Evolutionary conservation across 192 early-diverging fungal genomes (phyloP), one percentile per base, ranked within the genome.

Genomic region (Spinellus fusiger): DNA sequence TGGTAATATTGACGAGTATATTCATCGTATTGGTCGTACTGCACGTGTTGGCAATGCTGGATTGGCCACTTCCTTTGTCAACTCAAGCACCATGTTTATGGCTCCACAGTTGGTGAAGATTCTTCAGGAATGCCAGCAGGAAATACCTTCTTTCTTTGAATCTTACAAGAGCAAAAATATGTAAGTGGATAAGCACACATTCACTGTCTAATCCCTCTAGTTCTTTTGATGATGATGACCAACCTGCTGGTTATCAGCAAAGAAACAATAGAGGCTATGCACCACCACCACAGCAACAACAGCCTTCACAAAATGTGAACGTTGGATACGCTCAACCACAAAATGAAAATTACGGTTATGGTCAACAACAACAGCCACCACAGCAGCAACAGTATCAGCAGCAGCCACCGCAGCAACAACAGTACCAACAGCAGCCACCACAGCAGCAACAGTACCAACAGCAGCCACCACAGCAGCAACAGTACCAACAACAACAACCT

Each of bases 21-120:
- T 98, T 53, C 96, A 98, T 73, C 88, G 96, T 50, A 77, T 98
- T 61, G 96, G 96, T 5, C 87, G 96, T 68, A 98, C 96, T 22
- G 96, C 94, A 27, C 91, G 96, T 60, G 96, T 93, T 16, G 94
- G 93, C 49, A 91, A 90, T 61, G 71, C 81, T 35, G 96, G 96
- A 52, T 34, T 74, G 1, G 83, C 83, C 1, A 83, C 83, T 8
- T 65, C 79, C 5, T 84, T 84, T 49, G 81, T 73, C 56, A 85
- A 81, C 32, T 44, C 59, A 2, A 56, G 40, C 5, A 80, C 76
- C 44, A 32, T 32, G 27, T 16, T 34, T 0, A 49, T 84, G 20
- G 81, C 82, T 4, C 38, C 64, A 3, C 70, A 79, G 15, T 52
- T 86, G 53, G 71, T 76, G 5, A 82, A 79, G 55, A 27, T 86